Evolutionary conservation across 2,329 filamentous ascomycete species (phyloP).

Genomic region (Colletotrichum sublineola): DNA sequence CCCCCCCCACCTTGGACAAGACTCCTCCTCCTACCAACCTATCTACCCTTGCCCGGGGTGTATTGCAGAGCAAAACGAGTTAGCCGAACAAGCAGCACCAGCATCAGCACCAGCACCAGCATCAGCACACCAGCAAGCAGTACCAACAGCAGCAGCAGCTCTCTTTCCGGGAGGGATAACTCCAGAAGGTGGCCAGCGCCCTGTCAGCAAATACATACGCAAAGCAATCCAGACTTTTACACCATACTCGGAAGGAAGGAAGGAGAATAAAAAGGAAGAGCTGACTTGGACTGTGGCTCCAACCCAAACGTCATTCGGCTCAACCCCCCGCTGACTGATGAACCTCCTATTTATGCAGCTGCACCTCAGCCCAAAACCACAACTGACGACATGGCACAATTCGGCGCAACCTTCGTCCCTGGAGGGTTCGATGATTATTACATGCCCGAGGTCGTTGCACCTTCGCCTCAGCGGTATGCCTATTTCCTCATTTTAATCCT

Average conservation of each 20-base stretch:
- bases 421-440: conserved; percentile 71
- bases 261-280: conserved; percentile 26
- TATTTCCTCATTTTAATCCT: conserved; percentile 39
- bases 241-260: neutral
- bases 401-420: conserved; percentile 71
- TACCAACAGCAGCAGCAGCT: no score
- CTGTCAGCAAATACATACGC: conserved; percentile 31
- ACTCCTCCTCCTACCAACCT: neutral
- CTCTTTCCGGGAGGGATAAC: neutral
- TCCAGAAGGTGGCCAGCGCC: conserved; percentile 26
- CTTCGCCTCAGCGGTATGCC: conserved; percentile 69
- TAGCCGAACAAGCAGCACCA: conserved; percentile 25
- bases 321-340: conserved; percentile 43
- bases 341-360: conserved; percentile 50
- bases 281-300: conserved; percentile 36
- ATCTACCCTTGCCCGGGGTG: conserved; percentile 20
- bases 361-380: conserved; percentile 49
- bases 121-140: neutral
- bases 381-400: conserved; percentile 58
- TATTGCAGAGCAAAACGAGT: conserved; percentile 20
- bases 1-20: neutral
- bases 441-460: conserved; percentile 71
- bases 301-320: conserved; percentile 45
- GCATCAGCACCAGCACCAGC: conserved; percentile 21
- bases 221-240: conserved; percentile 11